Percentiles rank a stretch among this genome's conserved stretches.
Evolutionary conservation across 73 alveolate genomes (phyloP).

Genomic region (Paramecium sexaurelia): DNA sequence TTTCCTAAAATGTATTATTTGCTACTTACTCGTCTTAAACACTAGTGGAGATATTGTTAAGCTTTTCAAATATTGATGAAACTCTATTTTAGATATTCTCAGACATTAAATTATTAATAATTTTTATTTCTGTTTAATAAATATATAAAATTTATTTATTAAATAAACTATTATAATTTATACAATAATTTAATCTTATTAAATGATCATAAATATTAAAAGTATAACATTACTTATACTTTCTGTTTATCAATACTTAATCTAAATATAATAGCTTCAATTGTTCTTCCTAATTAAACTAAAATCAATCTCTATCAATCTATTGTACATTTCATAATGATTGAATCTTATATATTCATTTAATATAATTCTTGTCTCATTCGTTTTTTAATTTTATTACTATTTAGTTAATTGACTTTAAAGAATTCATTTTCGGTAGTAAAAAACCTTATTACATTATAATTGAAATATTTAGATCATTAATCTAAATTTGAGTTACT

Average conservation of each 20-base stretch:
- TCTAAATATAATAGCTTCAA: not conserved
- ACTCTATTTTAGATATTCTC: constrained; percentile 61
- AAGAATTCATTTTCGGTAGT: constrained; percentile 14
- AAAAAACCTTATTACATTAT: not conserved
- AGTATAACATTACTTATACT: constrained; percentile 7
- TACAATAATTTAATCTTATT: not conserved
- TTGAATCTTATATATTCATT: constrained; percentile 39
- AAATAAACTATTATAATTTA: not conserved
- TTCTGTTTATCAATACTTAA: not conserved
- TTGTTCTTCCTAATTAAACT: no score
- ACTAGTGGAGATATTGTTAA: constrained; percentile 46
- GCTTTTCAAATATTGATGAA: constrained; percentile 37
- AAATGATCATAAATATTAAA: constrained; percentile 27
- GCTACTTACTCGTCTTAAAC: constrained; percentile 49
- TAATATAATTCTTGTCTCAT: constrained; percentile 42
- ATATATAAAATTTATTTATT: not conserved
- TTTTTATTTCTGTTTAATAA: not conserved
- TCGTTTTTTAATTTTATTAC: no score
- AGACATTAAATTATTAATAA: not conserved
- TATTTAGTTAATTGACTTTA: no score
- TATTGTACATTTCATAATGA: not conserved
- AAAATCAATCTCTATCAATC: not conserved
- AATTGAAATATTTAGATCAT: not conserved
- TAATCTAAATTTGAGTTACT: no score
- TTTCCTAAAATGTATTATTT: not conserved